Evolutionary conservation across 768 basidiomycete genomes (phyloP).

Genomic region (Auriscalpium microsporum): DNA sequence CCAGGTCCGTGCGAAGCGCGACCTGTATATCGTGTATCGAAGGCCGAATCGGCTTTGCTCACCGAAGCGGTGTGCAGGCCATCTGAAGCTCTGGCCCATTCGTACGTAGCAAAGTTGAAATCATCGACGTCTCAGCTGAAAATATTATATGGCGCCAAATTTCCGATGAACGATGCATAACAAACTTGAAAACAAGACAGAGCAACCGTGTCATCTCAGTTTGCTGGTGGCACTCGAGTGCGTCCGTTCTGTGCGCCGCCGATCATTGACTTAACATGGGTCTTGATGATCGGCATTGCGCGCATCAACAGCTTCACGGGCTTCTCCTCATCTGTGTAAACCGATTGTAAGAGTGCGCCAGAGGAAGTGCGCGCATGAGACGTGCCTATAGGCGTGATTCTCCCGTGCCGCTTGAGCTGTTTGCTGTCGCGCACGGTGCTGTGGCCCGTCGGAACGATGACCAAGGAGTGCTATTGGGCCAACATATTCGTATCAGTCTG

Average conservation of each 20-base stretch:
- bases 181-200: too few species aligned
- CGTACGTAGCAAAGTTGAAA: too few species aligned
- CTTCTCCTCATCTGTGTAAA: conserved; percentile 50
- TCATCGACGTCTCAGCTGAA: too few species aligned
- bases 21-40: too few species aligned
- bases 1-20: too few species aligned
- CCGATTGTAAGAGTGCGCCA: neutral
- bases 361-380: neutral
- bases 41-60: too few species aligned
- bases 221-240: neutral
- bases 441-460: conserved; percentile 62
- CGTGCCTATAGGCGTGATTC: conserved; percentile 54
- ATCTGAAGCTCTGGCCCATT: too few species aligned
- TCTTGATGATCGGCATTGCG: conserved; percentile 13
- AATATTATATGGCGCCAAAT: too few species aligned
- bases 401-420: conserved; percentile 54
- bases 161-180: too few species aligned
- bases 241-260: neutral
- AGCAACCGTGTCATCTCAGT: neutral
- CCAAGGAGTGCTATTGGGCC: conserved; percentile 50
- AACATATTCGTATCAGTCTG: conserved; percentile 1
- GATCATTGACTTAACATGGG: conserved; percentile 10
- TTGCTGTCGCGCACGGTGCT: conserved; percentile 33
- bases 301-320: conserved; percentile 64
- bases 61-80: too few species aligned